A percentile compares a stretch with the other conserved stretches of the same genome.
Conservation (phyloP, 805 yeast genomes). For the Wickerhamiella qilinensis region DNA sequence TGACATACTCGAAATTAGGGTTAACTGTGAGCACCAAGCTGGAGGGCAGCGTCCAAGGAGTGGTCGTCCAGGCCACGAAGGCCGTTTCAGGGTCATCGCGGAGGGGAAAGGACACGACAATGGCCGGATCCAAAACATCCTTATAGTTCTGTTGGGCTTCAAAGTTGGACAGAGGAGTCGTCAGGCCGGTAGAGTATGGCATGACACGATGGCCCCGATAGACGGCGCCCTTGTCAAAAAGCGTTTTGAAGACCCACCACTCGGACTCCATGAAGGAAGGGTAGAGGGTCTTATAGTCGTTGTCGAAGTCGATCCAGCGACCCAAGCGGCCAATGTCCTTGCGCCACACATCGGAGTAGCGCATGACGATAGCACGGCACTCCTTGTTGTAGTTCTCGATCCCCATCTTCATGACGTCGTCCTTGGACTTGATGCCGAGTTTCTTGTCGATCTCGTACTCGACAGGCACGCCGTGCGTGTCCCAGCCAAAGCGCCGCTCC, state of each 20-base stretch:
- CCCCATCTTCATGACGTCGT: slow-evolving; percentile 88
- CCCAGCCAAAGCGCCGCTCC: slow-evolving; percentile 98
- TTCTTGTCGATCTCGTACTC: slow-evolving; percentile 98
- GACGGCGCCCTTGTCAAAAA: slow-evolving; percentile 72
- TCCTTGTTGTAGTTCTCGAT: slow-evolving; percentile 86
- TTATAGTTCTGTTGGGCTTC: slow-evolving; percentile 98
- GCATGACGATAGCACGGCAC: slow-evolving; percentile 94
- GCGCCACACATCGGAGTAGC: slow-evolving; percentile 92
- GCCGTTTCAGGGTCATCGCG: slow-evolving; percentile 65
- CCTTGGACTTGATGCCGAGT: slow-evolving; percentile 80
- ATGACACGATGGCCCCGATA: slow-evolving; percentile 93
- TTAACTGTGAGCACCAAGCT: slow-evolving; percentile 84
- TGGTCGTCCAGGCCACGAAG: slow-evolving; percentile 96
- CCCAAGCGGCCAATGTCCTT: slow-evolving; percentile 85
- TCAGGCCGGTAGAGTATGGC: slow-evolving; percentile 97
- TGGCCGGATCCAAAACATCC: slow-evolving; percentile 94
- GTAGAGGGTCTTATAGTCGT: slow-evolving; percentile 92
- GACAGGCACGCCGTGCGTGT: slow-evolving; percentile 96
- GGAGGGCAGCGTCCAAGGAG: slow-evolving; percentile 98
- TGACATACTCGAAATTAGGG: slow-evolving; percentile 80
- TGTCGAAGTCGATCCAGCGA: slow-evolving; percentile 98
- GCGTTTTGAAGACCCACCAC: slow-evolving; percentile 96
- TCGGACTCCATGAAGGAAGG: slow-evolving; percentile 95
- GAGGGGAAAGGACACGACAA: slow-evolving; percentile 76
- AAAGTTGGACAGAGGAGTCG: slow-evolving; percentile 91